Percentiles rank a stretch among this genome's conserved stretches.
phyloP scores from a whole-genome alignment of 139 green algal species.

The Tetraselmis chui region DNA sequence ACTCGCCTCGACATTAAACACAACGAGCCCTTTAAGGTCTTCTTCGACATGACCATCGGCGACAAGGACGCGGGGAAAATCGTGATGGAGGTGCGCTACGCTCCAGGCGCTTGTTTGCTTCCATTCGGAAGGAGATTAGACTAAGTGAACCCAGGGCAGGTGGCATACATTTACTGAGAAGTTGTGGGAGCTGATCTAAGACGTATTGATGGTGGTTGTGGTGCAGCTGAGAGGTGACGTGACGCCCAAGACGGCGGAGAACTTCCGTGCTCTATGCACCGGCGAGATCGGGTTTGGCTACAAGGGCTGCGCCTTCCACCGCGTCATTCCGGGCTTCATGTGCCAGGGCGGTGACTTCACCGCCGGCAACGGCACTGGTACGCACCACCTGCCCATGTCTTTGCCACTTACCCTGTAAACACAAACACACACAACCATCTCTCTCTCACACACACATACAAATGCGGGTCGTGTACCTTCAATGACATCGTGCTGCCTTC shows the following conservation, averaged over 20 bases:
- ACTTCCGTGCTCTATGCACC: constrained; percentile 88
- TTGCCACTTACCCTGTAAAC: too few species aligned
- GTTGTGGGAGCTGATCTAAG: too few species aligned
- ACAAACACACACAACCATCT: too few species aligned
- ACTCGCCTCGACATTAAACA: constrained; percentile 23
- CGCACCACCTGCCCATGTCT: too few species aligned
- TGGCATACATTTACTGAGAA: too few species aligned
- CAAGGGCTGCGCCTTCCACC: constrained; percentile 24
- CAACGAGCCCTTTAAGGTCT: constrained; percentile 21
- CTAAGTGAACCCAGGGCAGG: too few species aligned
- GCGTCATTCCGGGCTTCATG: constrained; percentile 24
- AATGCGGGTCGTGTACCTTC: too few species aligned
- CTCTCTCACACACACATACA: too few species aligned
- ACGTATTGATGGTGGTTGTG: too few species aligned
- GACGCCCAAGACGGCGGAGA: constrained; percentile 78
- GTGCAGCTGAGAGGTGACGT: constrained; percentile 54
- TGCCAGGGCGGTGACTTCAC: constrained; percentile 84
- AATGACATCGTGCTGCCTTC: too few species aligned
- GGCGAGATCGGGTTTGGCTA: constrained; percentile 43
- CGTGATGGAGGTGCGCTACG: neutral
- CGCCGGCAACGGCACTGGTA: constrained; percentile 23
- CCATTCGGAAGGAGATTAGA: too few species aligned
- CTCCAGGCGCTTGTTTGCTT: too few species aligned
- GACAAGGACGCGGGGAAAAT: constrained; percentile 14
- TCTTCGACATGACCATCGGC: constrained; percentile 32